phyloP scores from a whole-genome alignment of 192 early-diverging fungal genomes.

The Coemansia sp. region DNA sequence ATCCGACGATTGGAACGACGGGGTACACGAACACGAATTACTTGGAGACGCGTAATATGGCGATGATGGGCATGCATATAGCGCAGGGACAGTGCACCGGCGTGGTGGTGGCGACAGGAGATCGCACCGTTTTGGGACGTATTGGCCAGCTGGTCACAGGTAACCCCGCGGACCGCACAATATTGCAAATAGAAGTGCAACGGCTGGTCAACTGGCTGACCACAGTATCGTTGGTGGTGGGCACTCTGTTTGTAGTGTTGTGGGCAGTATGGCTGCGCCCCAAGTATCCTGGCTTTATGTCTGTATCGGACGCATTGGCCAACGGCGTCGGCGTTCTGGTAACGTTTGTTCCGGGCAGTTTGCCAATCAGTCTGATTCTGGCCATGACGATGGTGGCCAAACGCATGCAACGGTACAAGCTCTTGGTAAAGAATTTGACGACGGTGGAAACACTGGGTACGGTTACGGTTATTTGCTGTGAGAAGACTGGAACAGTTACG shows the following conservation, averaged over 20 bases:
- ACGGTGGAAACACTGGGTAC: constrained; percentile 88
- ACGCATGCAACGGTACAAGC: constrained; percentile 67
- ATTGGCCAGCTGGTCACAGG: constrained; percentile 63
- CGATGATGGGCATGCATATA: constrained; percentile 70
- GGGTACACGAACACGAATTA: constrained; percentile 69
- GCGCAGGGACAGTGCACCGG: constrained; percentile 71
- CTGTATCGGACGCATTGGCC: constrained; percentile 49
- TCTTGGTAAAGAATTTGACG: constrained; percentile 80
- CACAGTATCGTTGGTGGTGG: constrained; percentile 53
- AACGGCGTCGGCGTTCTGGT: constrained; percentile 68
- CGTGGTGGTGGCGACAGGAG: constrained; percentile 76
- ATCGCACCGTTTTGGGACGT: constrained; percentile 73
- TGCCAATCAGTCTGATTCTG: constrained; percentile 79
- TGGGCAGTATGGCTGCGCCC: constrained; percentile 61
- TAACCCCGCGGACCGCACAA: constrained; percentile 55
- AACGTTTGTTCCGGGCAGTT: constrained; percentile 76
- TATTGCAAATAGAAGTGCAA: constrained; percentile 65
- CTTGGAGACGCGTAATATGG: constrained; percentile 81
- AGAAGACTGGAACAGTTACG: constrained; percentile 95
- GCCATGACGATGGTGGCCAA: constrained; percentile 75
- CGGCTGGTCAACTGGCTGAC: constrained; percentile 77
- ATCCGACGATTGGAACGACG: constrained; percentile 62
- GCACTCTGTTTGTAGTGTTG: constrained; percentile 52
- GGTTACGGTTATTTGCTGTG: constrained; percentile 70
- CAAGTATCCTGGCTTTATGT: constrained; percentile 59